Evolutionary conservation across 2,329 filamentous ascomycete species (phyloP).

Genomic region (Leptographium lundbergii): DNA sequence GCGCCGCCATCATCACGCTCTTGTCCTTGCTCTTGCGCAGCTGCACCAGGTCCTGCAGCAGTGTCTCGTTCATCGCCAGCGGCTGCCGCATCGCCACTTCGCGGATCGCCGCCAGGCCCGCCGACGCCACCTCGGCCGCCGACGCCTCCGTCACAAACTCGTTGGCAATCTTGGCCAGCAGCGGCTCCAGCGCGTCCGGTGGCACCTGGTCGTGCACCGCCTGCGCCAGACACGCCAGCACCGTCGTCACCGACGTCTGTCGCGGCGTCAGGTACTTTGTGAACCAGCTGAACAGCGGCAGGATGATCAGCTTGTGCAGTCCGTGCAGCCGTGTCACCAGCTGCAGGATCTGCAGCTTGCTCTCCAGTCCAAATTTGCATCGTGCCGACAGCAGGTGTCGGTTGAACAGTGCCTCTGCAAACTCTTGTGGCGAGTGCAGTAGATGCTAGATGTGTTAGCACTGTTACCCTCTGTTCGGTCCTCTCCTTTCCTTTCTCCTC

Average conservation of each 20-base stretch:
- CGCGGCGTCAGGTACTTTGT: conserved; percentile 76
- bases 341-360: conserved; percentile 63
- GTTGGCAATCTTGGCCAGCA: conserved; percentile 92
- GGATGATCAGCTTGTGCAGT: conserved; percentile 80
- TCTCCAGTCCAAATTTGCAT: conserved; percentile 73
- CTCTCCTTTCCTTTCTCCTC: not conserved
- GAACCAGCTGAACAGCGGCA: conserved; percentile 92
- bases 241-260: conserved; percentile 83
- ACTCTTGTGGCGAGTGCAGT: conserved; percentile 86
- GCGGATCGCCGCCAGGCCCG: conserved; percentile 80
- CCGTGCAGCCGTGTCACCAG: conserved; percentile 84
- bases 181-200: conserved; percentile 79
- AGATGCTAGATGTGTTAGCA: conserved; percentile 42
- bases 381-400: conserved; percentile 85
- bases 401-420: conserved; percentile 77
- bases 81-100: conserved; percentile 90
- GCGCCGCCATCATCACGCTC: conserved; percentile 97
- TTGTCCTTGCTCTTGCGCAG: conserved; percentile 98
- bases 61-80: conserved; percentile 86
- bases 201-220: conserved; percentile 84
- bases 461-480: no score
- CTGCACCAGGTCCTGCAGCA: conserved; percentile 91
- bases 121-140: conserved; percentile 79
- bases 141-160: conserved; percentile 96
- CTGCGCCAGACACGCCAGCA: conserved; percentile 85